Base-by-base conservation (phyloP, 1,284 basidiomycete genomes). In the Violaceomyces palustris region DNA sequence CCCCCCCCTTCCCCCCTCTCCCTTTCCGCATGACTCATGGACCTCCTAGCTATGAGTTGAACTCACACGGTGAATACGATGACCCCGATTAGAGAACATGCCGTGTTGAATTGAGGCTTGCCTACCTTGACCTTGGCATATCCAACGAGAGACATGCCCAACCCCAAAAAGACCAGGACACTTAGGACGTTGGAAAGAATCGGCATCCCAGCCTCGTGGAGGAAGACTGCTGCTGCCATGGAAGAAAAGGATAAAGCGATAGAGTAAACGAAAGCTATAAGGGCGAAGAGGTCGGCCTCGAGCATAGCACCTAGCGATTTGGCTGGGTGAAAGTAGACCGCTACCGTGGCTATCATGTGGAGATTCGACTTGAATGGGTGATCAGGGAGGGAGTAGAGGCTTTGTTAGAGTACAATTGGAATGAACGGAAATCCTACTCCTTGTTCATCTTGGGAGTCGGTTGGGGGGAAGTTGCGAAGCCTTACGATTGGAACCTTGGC, bases 241-340 rank as follows among this genome's bases (percentile, higher is more conserved):
- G 86, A 86, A 9, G 83, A 78, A 23, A 91, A 76, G 35, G 82
- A 83, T n/a, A 92, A 81, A 41, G 85, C 76, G 0, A 83, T 76
- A 7, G 88, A 79, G 65, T 85, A 91, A 1, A 83, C 40, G 14
- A 88, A 78, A 0, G 85, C 86, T 47, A 84, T 78, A 26, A 86
- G 56, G 62, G 86, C 88, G 73, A 80, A 91, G 11, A 84, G 72
- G 69, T 91, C 83, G 7, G 88, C 87, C 73, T 92, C 88, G 29
- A 93, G 75, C 92, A 97, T 96, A 3, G 80, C 85, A 10, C 91
- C 91, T 11, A 86, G 77, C 0, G 88, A 89, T 65, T 91, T 90
- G 49, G 75, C 76, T 0, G 77, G 77, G 38, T 77, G 76, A 47
- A 75, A 78, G 67, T 60, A 63, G 76, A 78, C 76, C 79, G 85